phyloP scores from a whole-genome alignment of 2,329 filamentous ascomycete genomes.

The Akanthomyces dipterigenus region DNA sequence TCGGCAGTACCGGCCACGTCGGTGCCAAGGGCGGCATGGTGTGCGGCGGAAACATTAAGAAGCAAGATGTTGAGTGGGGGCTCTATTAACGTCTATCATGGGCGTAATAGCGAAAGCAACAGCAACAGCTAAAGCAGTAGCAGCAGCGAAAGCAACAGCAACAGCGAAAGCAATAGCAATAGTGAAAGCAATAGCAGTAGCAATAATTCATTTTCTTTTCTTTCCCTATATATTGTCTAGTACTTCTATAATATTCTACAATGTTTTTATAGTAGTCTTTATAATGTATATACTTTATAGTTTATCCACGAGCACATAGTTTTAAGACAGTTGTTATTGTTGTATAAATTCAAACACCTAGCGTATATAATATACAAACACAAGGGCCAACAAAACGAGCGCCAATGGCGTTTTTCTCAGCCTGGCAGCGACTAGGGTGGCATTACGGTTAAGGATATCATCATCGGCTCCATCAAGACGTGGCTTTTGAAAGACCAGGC shows the following conservation, averaged over 20 bases:
- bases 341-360: neutral
- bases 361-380: neutral
- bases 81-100: no score
- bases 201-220: neutral
- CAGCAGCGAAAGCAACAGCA: no score
- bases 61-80: constrained; percentile 19
- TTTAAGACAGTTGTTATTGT: neutral
- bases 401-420: no score
- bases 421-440: constrained; percentile 19
- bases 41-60: constrained; percentile 20
- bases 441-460: constrained; percentile 21
- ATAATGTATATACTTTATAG: neutral
- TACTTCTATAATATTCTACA: neutral
- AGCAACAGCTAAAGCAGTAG: no score
- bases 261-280: neutral
- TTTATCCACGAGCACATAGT: neutral
- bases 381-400: no score
- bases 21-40: constrained; percentile 28
- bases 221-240: neutral
- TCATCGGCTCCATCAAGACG: constrained; percentile 17
- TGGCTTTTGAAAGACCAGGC: constrained; percentile 22
- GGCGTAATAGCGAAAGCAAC: no score
- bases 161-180: no score
- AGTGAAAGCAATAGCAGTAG: no score
- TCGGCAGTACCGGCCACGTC: constrained; percentile 23